Base-by-base conservation (phyloP, 495 filamentous ascomycete genomes). In the Penicillium ochrochloron region DNA sequence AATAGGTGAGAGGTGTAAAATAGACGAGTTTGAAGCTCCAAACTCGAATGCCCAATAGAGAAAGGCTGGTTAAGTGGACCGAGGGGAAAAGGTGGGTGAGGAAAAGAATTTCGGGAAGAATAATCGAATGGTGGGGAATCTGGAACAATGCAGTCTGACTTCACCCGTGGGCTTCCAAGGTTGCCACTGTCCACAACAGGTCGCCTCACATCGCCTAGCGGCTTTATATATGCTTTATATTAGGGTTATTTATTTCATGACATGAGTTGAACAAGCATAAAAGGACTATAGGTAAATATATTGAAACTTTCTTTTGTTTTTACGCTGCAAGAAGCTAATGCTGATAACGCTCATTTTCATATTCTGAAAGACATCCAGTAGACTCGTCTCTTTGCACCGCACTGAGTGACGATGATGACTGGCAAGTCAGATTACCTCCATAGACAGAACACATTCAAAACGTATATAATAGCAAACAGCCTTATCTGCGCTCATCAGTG, bases 101-200 rank as follows among this genome's bases (percentile, higher is more conserved):
- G 62, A 70, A 71, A 74, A 70, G 67, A 70, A 73, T 71, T 73
- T 71, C 66, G 69, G 71, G 64, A 69, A 70, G 66, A 71, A 67
- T 69, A 62, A 73, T 64, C 37, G 41, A 34, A 61, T 65, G 53
- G 72, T 74, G 70, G 72, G 72, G 70, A 69, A 70, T 27, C 25
- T 54, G 72, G 70, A 69, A 70, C 59, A 64, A 68, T 62, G 59
- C 34, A 62, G 33, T 68, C 59, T 68, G 70, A 65, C 65, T 68
- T 73, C 62, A 67, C 60, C 52, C 39, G 41, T 6, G 29, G 59
- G 44, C 34, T 61, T 52, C 50, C 39, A 51, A 31, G 31, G 48
- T 66, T 59, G 64, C 65, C 62, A 68, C 68, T 60, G 62, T 44
- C 59, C 67, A 60, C 34, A 35, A 42, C 27, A n/a, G 25, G 25